Conservation (phyloP, 2,329 filamentous ascomycete species). For the Colletotrichum sp. region DNA sequence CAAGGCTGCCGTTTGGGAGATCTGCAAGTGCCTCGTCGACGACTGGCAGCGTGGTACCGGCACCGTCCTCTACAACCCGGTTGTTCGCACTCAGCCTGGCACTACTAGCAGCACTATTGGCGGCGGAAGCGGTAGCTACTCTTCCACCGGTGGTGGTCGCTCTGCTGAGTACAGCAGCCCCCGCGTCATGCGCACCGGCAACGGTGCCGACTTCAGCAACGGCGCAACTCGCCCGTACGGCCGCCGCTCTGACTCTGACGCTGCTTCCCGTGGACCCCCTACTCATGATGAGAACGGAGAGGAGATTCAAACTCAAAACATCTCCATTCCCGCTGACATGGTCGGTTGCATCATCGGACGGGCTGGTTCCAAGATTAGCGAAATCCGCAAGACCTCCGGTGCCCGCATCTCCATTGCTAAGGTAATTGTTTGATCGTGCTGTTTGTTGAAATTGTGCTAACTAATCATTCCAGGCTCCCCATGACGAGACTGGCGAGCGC, state of each 20-base stretch:
- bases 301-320: conserved; percentile 98
- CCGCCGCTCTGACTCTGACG: conserved; percentile 85
- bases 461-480: conserved; percentile 66
- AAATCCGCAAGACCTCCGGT: conserved; percentile 96
- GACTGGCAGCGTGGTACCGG: conserved; percentile 98
- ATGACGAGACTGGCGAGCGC: conserved; percentile 96
- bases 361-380: conserved; percentile 95
- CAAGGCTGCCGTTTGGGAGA: conserved; percentile 97
- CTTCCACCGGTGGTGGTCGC: conserved; percentile 43
- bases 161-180: conserved; percentile 63
- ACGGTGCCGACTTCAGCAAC: conserved; percentile 88
- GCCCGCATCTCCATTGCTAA: conserved; percentile 98
- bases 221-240: conserved; percentile 71
- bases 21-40: conserved; percentile 97
- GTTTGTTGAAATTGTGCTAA: conserved; percentile 18
- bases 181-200: conserved; percentile 92
- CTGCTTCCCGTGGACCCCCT: conserved; percentile 78
- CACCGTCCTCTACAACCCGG: conserved; percentile 96
- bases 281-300: conserved; percentile 96
- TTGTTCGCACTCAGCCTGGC: conserved; percentile 80
- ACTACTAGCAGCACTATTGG: conserved; percentile 43
- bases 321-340: conserved; percentile 99
- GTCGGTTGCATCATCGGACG: conserved; percentile 99
- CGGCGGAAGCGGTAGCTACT: conserved; percentile 39
- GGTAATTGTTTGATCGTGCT: conserved; percentile 44